Percentiles rank a stretch among this genome's conserved stretches.
phyloP scores from a whole-genome alignment of 352 stramenopile genomes.

The Pythium volutum region DNA sequence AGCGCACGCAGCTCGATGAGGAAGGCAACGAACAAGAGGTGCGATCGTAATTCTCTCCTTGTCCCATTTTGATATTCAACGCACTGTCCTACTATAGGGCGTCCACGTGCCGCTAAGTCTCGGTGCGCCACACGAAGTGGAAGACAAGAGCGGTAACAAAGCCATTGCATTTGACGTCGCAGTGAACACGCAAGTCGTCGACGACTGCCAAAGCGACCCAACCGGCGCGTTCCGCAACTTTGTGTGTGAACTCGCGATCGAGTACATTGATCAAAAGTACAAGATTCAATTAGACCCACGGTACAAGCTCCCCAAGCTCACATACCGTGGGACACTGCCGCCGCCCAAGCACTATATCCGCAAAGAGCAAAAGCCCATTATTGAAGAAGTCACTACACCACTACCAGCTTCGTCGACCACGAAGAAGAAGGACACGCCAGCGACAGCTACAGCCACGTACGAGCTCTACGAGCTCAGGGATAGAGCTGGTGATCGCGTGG shows the following conservation, averaged over 20 bases:
- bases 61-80: not conserved
- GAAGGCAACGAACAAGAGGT: conserved; percentile 76
- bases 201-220: conserved; percentile 61
- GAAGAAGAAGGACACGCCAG: conserved; percentile 10
- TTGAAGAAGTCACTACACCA: conserved; percentile 52
- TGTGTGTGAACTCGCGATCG: conserved; percentile 75
- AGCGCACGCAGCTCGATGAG: conserved; percentile 75
- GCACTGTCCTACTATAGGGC: conserved; percentile 30
- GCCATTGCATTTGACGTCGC: conserved; percentile 76
- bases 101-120: conserved; percentile 77
- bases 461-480: conserved; percentile 42
- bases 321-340: conserved; percentile 59
- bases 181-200: conserved; percentile 72
- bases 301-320: conserved; percentile 74
- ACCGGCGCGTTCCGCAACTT: conserved; percentile 77
- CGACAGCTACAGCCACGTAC: conserved; percentile 20
- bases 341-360: conserved; percentile 79
- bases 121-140: conserved; percentile 63
- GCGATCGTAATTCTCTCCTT: not conserved
- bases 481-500: not conserved
- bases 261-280: conserved; percentile 87
- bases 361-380: conserved; percentile 62
- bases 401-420: not conserved
- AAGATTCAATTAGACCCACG: conserved; percentile 70
- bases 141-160: conserved; percentile 60